Conservation (phyloP, 1,139 yeast genomes). For the Geotrichum klebahnii region DNA sequence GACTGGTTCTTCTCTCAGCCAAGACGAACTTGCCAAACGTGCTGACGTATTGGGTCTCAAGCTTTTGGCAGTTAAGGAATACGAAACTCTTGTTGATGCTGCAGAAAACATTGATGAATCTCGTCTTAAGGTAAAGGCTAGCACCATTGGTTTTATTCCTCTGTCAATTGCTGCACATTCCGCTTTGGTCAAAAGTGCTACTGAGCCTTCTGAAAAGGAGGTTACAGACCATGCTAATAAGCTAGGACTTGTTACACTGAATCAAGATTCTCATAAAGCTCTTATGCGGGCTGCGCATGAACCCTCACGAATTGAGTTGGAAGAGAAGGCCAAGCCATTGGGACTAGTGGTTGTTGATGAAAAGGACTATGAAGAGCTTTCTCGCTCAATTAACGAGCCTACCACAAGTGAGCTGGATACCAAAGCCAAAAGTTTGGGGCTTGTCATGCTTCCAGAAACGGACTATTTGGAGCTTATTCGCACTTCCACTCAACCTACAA, state of each 20-base stretch:
- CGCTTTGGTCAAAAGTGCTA: constrained; percentile 27
- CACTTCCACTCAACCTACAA: constrained; percentile 28
- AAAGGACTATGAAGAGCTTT: constrained; percentile 22
- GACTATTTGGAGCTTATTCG: constrained; percentile 26
- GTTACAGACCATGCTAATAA: constrained; percentile 39
- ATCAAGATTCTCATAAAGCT: constrained; percentile 30
- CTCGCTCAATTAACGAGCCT: constrained; percentile 28
- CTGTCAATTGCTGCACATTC: constrained; percentile 40
- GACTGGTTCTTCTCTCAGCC: constrained; percentile 27
- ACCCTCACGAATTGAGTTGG: constrained; percentile 27
- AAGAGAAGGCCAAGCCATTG: constrained; percentile 24
- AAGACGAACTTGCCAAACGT: constrained; percentile 20
- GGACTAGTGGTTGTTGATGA: constrained; percentile 29
- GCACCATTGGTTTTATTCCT: constrained; percentile 41
- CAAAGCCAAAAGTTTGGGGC: constrained; percentile 30
- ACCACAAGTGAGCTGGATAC: constrained; percentile 31
- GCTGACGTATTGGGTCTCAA: constrained; percentile 10
- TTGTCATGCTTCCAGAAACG: constrained; percentile 33
- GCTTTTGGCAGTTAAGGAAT: constrained; percentile 10
- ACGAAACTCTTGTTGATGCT: constrained; percentile 12
- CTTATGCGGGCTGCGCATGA: constrained; percentile 24
- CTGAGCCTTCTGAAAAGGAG: constrained; percentile 27
- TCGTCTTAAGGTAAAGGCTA: constrained; percentile 27
- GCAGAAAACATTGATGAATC: constrained; percentile 18
- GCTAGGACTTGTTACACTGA: constrained; percentile 31